Evolutionary conservation across 129 eudicot species (phyloP).

Genomic region (Lonicera japonica): DNA sequence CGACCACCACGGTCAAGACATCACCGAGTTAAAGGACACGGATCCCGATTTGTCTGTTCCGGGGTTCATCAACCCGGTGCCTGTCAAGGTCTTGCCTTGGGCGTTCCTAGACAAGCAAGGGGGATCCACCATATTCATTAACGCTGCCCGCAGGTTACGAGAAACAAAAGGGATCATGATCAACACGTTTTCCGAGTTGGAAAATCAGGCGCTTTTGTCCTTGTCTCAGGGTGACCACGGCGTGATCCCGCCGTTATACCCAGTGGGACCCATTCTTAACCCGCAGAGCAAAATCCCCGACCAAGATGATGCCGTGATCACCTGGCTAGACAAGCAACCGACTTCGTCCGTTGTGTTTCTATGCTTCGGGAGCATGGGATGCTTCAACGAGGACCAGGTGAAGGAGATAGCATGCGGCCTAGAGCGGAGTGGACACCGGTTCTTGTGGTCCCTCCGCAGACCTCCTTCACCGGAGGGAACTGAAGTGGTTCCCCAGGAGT

Average conservation of each 20-base stretch:
- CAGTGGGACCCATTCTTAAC: neutral
- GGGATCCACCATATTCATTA: neutral
- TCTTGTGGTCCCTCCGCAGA: neutral
- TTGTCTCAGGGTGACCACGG: neutral
- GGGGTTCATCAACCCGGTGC: neutral
- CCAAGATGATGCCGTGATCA: neutral
- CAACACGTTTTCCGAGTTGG: neutral
- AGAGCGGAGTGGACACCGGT: neutral
- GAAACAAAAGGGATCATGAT: neutral
- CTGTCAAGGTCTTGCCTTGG: slow-evolving; percentile 1
- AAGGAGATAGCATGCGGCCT: neutral
- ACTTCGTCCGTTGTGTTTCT: neutral
- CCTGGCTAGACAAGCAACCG: neutral
- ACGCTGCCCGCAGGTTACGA: neutral
- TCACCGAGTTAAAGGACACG: slow-evolving; percentile 1
- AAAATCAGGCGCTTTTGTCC: neutral
- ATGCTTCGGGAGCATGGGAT: slow-evolving; percentile 3
- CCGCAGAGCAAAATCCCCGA: neutral
- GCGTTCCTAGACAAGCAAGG: neutral
- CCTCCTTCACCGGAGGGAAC: neutral
- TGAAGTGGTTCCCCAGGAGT: neutral
- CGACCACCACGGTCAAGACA: neutral
- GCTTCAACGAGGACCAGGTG: slow-evolving; percentile 1
- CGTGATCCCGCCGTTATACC: neutral
- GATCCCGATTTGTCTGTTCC: neutral